Conservation (phyloP, 75 land plant species). For the Pinus albicaulis region DNA sequence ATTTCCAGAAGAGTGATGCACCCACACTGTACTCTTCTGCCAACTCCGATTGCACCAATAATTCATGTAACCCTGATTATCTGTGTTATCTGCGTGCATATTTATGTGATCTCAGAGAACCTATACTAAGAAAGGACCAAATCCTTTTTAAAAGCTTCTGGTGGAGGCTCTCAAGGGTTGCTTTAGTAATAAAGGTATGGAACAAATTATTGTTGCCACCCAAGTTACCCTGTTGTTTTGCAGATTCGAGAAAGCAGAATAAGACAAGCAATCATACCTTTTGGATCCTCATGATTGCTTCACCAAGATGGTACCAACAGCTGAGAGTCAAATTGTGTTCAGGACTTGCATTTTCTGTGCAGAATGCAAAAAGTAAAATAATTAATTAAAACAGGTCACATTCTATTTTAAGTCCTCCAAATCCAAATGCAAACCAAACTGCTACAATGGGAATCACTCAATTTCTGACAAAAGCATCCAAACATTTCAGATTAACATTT, state of each 20-base stretch:
- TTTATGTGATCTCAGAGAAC: neutral
- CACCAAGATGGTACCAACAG: conserved; percentile 93
- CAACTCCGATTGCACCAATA: too few relatives aligned
- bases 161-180: neutral
- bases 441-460: neutral
- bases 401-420: neutral
- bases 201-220: neutral
- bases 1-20: too few relatives aligned
- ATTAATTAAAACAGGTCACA: neutral
- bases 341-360: conserved; percentile 75
- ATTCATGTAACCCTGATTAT: too few relatives aligned
- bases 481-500: neutral
- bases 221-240: neutral
- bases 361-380: conserved; percentile 6
- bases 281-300: conserved; percentile 75
- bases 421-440: neutral
- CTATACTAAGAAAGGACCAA: neutral
- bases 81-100: too few relatives aligned
- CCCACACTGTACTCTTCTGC: too few relatives aligned
- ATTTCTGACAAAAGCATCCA: neutral
- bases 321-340: conserved; percentile 65
- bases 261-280: conserved; percentile 47
- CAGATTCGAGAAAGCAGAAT: neutral
- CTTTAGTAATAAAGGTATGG: neutral
- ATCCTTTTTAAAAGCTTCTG: neutral